These are phyloP conservation scores for Dissophora globulifera DNA, from an alignment of 192 early-diverging fungal species.

Conservation along the genomic window DNA sequence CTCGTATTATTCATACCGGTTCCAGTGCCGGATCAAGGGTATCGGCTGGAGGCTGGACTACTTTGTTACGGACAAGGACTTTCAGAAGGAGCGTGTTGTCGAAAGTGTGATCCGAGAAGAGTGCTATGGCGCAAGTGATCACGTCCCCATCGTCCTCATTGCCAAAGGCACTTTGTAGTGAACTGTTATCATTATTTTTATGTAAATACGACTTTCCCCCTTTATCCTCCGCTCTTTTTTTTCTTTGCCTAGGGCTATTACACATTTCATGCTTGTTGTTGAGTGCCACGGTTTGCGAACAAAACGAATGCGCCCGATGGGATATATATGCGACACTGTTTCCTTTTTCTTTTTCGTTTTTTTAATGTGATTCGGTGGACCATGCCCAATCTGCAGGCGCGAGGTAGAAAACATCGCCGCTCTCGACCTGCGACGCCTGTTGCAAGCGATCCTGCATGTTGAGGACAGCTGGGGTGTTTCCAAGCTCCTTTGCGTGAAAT, in stretches of 20 bases:
- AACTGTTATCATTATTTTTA: neutral
- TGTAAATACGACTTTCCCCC: neutral
- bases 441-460: conserved; percentile 32
- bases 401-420: conserved; percentile 34
- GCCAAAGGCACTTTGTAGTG: conserved; percentile 53
- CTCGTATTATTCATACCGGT: conserved; percentile 85
- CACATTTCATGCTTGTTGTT: no score
- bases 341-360: no score
- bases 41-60: conserved; percentile 92
- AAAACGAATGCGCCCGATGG: no score
- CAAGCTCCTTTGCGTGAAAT: conserved; percentile 32
- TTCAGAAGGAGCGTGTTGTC: conserved; percentile 64
- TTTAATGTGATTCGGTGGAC: neutral
- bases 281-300: no score
- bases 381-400: conserved; percentile 32
- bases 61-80: conserved; percentile 73
- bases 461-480: conserved; percentile 11
- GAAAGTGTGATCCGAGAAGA: conserved; percentile 76
- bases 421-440: conserved; percentile 11
- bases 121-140: conserved; percentile 90
- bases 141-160: conserved; percentile 80
- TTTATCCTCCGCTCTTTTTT: neutral
- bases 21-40: conserved; percentile 71
- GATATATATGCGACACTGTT: no score
- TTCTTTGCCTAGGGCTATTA: no score